phyloP scores from a whole-genome alignment of 805 yeast species.

The Pichia cabralensis region DNA sequence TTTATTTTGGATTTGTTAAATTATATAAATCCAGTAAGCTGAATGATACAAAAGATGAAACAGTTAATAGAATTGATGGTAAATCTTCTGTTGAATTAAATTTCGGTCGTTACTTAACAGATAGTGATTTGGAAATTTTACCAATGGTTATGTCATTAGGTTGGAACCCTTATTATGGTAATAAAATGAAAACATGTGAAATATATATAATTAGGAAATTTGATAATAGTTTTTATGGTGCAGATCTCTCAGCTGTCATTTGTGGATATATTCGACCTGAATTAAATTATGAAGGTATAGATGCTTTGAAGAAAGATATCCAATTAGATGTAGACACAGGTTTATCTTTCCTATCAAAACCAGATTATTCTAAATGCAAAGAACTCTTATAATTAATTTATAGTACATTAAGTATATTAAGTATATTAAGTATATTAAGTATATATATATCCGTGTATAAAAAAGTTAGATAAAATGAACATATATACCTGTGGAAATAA shows the following conservation, averaged over 20 bases:
- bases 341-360: slow-evolving; percentile 32
- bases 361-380: slow-evolving; percentile 30
- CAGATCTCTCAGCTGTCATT: slow-evolving; percentile 53
- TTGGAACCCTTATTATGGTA: slow-evolving; percentile 86
- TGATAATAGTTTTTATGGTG: slow-evolving; percentile 67
- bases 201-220: slow-evolving; percentile 78
- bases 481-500: no score
- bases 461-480: no score
- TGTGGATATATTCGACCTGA: slow-evolving; percentile 92
- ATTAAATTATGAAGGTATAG: slow-evolving; percentile 67
- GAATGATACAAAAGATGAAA: background rate
- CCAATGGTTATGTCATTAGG: slow-evolving; percentile 97
- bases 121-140: slow-evolving; percentile 34
- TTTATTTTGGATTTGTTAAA: slow-evolving; percentile 68
- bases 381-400: slow-evolving; percentile 6
- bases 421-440: background rate
- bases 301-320: slow-evolving; percentile 80
- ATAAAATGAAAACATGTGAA: slow-evolving; percentile 74
- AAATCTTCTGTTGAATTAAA: slow-evolving; percentile 42
- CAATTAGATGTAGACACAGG: slow-evolving; percentile 71
- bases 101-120: slow-evolving; percentile 45
- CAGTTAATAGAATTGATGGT: slow-evolving; percentile 26
- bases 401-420: background rate
- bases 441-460: no score
- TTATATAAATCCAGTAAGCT: background rate